Evolutionary conservation across 2,329 filamentous ascomycete genomes (phyloP), one percentile per base, ranked within the genome.

Genomic region (Phialophora chinensis): DNA sequence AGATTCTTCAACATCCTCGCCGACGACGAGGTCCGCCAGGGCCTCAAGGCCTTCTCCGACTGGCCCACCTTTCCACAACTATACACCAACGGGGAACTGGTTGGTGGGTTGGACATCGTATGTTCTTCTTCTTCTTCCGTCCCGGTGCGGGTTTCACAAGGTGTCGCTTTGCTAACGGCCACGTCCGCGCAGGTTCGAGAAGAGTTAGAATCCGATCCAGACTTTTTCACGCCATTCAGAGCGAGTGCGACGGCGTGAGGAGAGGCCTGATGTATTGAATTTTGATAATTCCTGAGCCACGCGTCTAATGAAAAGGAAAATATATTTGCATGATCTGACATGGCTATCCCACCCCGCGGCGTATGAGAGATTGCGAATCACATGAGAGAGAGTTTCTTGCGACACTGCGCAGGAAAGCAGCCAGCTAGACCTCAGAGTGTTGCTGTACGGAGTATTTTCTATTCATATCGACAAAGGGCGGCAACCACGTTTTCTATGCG

Each of bases 21-120:
- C 70, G 95, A 99, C 77, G 94, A 99, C 75, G 94, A 98, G 79
- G 95, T 99, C 56, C 87, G 95, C 68, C 94, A 98, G 81, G 95
- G 95, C 0, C 81, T 99, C 75, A 99, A 99, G 85, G 92, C 95
- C 80, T 98, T 89, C 78, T 93, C 93, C n/a, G 95, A 98, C 69
- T 99, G 95, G 95, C 95, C 95, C 10, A 99, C 95, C 0, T 99
- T 92, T 80, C 95, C 95, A 23, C 95, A 99, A 79, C 82, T 99
- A 69, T 99, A 94, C 89, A 88, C 96, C 12, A 87, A 90, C 67
- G 94, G 95, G 14, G 93, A 97, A 78, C 83, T 99, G 58, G 90
- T 98, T 25, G 94, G 95, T 66, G 95, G 95, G 1, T 81, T 99
- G 73, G 95, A 99, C 78, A 99, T 99, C 80, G 94, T 97, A 83